Conservation (phyloP, 805 yeast genomes). For the Candida succiphila region DNA sequence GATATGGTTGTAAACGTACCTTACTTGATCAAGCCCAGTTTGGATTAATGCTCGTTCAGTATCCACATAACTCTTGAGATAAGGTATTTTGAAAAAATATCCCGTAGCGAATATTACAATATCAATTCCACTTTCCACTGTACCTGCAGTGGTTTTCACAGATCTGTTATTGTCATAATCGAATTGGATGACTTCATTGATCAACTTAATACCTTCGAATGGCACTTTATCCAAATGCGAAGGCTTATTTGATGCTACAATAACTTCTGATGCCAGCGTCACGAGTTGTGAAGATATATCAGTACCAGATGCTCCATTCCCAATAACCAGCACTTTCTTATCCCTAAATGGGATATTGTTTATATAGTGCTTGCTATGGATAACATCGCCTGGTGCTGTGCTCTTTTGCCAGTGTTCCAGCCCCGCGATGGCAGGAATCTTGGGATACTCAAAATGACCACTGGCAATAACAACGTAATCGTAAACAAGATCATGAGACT, state of each 20-base stretch:
- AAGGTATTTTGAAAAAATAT: slow-evolving; percentile 58
- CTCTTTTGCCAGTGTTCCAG: slow-evolving; percentile 23
- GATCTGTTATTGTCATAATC: slow-evolving; percentile 18
- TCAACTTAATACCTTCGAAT: slow-evolving; percentile 13
- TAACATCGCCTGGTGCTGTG: slow-evolving; percentile 20
- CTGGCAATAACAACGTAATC: slow-evolving; percentile 32
- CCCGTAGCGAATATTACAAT: slow-evolving; percentile 66
- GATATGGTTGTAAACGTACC: slow-evolving; percentile 33
- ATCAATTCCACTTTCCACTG: slow-evolving; percentile 37
- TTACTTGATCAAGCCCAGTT: slow-evolving; percentile 27
- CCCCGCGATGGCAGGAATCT: slow-evolving; percentile 33
- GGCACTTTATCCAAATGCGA: slow-evolving; percentile 19
- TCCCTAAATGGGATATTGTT: slow-evolving; percentile 21
- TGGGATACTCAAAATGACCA: slow-evolving; percentile 40
- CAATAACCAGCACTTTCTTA: slow-evolving; percentile 25
- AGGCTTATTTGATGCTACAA: slow-evolving; percentile 19
- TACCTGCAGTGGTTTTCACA: slow-evolving; percentile 41
- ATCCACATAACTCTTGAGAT: slow-evolving; percentile 28
- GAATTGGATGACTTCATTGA: slow-evolving; percentile 16
- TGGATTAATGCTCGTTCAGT: slow-evolving; percentile 16
- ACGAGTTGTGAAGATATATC: slow-evolving; percentile 34
- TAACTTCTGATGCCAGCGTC: slow-evolving; percentile 18
- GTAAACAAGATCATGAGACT: slow-evolving; percentile 8
- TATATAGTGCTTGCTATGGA: slow-evolving; percentile 36
- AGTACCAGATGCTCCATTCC: slow-evolving; percentile 61